Evolutionary conservation across 2,329 filamentous ascomycete genomes (phyloP).

Genomic region (Bipolaris gigantea): DNA sequence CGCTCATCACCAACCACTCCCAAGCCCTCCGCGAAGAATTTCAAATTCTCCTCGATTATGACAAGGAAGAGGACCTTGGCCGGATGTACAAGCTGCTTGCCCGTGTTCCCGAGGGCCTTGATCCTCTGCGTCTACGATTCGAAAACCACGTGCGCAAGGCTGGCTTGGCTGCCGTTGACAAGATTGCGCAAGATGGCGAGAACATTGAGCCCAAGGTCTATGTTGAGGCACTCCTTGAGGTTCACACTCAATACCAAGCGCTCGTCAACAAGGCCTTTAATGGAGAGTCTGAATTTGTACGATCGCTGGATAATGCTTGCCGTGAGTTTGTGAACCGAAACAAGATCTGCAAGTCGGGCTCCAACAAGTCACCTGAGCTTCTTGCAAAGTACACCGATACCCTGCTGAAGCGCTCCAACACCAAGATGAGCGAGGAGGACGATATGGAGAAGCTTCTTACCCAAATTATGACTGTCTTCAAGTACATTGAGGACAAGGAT

Average conservation of each 20-base stretch:
- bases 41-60: slow-evolving; percentile 87
- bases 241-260: slow-evolving; percentile 89
- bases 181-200: slow-evolving; percentile 85
- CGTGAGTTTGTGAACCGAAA: slow-evolving; percentile 98
- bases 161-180: slow-evolving; percentile 83
- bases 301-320: slow-evolving; percentile 94
- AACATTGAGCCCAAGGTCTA: slow-evolving; percentile 95
- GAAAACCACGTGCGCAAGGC: slow-evolving; percentile 92
- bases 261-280: slow-evolving; percentile 91
- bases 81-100: slow-evolving; percentile 94
- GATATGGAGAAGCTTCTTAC: slow-evolving; percentile 86
- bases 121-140: slow-evolving; percentile 83
- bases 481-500: slow-evolving; percentile 99
- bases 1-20: slow-evolving; percentile 87
- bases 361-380: slow-evolving; percentile 91
- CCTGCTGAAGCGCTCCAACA: slow-evolving; percentile 81
- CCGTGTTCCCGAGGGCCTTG: slow-evolving; percentile 85
- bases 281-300: slow-evolving; percentile 94
- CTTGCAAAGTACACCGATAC: slow-evolving; percentile 95
- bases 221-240: slow-evolving; percentile 90
- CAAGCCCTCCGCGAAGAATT: slow-evolving; percentile 90
- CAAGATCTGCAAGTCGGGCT: slow-evolving; percentile 89
- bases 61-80: slow-evolving; percentile 92
- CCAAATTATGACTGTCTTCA: slow-evolving; percentile 99
- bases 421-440: slow-evolving; percentile 88